Base-by-base conservation (phyloP, 2,329 filamentous ascomycete genomes). In the Calonectria hongkongensis region DNA sequence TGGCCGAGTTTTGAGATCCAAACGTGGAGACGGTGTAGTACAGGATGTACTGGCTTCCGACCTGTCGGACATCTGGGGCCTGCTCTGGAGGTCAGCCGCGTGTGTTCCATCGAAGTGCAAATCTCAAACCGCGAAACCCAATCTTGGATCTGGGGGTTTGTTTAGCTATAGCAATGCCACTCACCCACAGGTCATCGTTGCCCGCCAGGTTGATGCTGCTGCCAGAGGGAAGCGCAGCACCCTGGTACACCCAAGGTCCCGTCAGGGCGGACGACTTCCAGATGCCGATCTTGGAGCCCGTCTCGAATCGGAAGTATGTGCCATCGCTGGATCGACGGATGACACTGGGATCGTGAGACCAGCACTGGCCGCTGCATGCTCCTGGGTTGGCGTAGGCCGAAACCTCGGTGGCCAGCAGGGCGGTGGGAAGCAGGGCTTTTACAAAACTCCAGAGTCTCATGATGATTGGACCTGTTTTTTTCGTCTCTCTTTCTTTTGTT, bases 1-100 rank as follows among this genome's bases (percentile, higher is more conserved):
- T 93, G 41, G 90, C 90, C 0, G 89, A 92, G 81, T 87, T 83
- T 75, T 93, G 91, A 0, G 85, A 87, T 0, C 91, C 92, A 73
- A 92, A 93, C 1, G 87, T 85, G 43, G 88, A 90, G 27, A 93
- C 91, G 2, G 88, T 85, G 83, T 94, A 94, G 86, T 92, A 93
- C 21, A 94, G 87, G 78, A 93, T 89, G 84, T 93, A 94, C 0
- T 86, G 85, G 67, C 83, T 85, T 73, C 88, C 89, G n/a, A 94
- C 85, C 18, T 89, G 83, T 39, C 70, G 70, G n/a, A 74, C 73
- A 33, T 74, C 73, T 3, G 73, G 73, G 18, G 73, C 73, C 73
- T 74, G 21, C 47, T 30, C 12, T 36, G 48, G 36, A 56, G 50
- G 36, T 63, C 3, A 48, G 65, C 28, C 25, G 30, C 10, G 18